Evolutionary conservation across 1,284 basidiomycete genomes (phyloP).

Genomic region (Wolfiporia cocos): DNA sequence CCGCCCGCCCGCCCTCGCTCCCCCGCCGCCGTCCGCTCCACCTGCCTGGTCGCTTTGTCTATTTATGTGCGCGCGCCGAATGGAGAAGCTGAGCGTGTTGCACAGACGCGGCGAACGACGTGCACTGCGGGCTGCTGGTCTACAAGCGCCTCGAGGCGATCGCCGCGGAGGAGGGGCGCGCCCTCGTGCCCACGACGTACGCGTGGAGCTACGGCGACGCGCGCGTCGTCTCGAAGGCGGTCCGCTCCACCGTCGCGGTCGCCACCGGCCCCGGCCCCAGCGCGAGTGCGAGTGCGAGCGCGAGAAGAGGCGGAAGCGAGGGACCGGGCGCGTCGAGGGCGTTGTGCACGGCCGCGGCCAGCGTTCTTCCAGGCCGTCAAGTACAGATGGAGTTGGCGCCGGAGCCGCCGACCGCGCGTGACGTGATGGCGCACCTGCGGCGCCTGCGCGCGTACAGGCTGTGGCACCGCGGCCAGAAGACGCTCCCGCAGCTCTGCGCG

Average conservation of each 20-base stretch:
- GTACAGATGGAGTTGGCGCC: too few relatives aligned
- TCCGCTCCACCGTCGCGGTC: not conserved
- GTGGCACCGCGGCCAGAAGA: constrained; percentile 41
- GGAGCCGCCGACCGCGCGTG: too few relatives aligned
- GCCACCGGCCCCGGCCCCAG: too few relatives aligned
- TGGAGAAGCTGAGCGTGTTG: too few relatives aligned
- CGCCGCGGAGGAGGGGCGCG: constrained; percentile 23
- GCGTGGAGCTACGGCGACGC: constrained; percentile 23
- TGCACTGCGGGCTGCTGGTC: constrained; percentile 44
- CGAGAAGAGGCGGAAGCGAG: too few relatives aligned
- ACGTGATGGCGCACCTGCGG: constrained; percentile 40
- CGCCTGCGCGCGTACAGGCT: constrained; percentile 50
- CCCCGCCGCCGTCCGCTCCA: too few relatives aligned
- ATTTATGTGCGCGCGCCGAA: too few relatives aligned
- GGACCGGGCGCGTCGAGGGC: too few relatives aligned
- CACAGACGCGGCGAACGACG: constrained; percentile 58
- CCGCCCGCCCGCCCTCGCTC: not conserved
- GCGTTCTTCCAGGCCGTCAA: too few relatives aligned
- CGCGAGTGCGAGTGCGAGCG: too few relatives aligned
- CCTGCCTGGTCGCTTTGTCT: too few relatives aligned
- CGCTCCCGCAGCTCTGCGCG: constrained; percentile 43
- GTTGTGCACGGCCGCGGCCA: too few relatives aligned
- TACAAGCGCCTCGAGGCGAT: constrained; percentile 36
- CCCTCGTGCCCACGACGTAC: constrained; percentile 24
- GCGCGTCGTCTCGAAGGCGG: constrained; percentile 6